These are phyloP conservation scores for Silene noctiflora DNA, from an alignment of 179 eudicot genomes.

Conservation along the genomic window DNA sequence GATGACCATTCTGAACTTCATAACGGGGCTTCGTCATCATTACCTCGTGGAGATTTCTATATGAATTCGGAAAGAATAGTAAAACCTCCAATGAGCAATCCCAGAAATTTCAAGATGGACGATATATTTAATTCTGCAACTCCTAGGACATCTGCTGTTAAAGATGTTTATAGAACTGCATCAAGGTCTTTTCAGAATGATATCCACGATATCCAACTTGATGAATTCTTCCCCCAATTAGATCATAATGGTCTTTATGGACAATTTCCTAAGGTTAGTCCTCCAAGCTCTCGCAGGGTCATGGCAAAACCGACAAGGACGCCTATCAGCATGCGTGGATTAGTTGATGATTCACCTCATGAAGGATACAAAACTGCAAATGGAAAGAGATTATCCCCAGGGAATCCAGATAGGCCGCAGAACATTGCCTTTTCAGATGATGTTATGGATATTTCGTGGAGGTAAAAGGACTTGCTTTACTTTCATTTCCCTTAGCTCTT, in stretches of 20 bases:
- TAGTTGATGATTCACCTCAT: constrained; percentile 39
- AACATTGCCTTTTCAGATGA: constrained; percentile 35
- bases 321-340: constrained; percentile 29
- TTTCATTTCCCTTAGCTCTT: neutral
- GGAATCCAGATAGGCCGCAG: constrained; percentile 33
- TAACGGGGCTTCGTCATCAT: constrained; percentile 35
- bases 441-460: constrained; percentile 68
- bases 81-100: constrained; percentile 32
- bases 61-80: constrained; percentile 31
- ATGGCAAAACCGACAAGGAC: constrained; percentile 45
- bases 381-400: constrained; percentile 38
- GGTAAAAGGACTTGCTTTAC: constrained; percentile 35
- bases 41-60: constrained; percentile 26
- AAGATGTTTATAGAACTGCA: constrained; percentile 47
- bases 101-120: constrained; percentile 42
- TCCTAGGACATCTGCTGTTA: constrained; percentile 31
- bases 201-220: constrained; percentile 35
- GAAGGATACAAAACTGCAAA: constrained; percentile 31
- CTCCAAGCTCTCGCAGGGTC: constrained; percentile 43
- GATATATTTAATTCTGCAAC: constrained; percentile 31
- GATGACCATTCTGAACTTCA: constrained; percentile 26
- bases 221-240: constrained; percentile 33
- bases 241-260: constrained; percentile 39
- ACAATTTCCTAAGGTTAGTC: constrained; percentile 33
- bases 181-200: constrained; percentile 40